These are phyloP conservation scores for Aureobasidium leucospermi DNA, from an alignment of 2,329 filamentous ascomycete genomes.

Conservation along the genomic window DNA sequence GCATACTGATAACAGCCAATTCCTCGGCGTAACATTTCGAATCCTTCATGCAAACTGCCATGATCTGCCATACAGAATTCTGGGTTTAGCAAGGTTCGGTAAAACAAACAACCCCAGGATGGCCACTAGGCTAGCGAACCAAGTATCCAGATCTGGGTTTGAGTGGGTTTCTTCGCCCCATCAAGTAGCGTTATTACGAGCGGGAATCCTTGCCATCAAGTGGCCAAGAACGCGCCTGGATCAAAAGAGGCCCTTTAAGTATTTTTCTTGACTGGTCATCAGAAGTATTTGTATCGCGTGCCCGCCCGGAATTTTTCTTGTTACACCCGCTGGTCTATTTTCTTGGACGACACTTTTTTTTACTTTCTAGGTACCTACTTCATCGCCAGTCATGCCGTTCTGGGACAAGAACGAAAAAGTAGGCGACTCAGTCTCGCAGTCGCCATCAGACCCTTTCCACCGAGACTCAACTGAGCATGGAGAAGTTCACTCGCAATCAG, in stretches of 20 bases:
- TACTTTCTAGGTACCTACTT: not conserved
- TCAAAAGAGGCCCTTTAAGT: slow-evolving; percentile 1
- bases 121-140: not conserved
- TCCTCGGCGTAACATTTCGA: not conserved
- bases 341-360: not conserved
- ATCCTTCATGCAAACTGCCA: not conserved
- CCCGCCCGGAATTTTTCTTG: not conserved
- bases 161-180: slow-evolving; percentile 10
- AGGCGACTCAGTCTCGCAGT: not conserved
- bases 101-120: not conserved
- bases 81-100: slow-evolving; percentile 1
- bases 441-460: not conserved
- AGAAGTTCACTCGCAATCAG: slow-evolving; percentile 25
- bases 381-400: slow-evolving; percentile 7
- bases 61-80: not conserved
- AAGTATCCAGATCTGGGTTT: not conserved
- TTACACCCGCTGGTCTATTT: not conserved
- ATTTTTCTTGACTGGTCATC: not conserved
- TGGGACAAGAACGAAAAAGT: slow-evolving; percentile 11
- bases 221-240: slow-evolving; percentile 7
- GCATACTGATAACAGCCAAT: not conserved
- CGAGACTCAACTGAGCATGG: slow-evolving; percentile 17
- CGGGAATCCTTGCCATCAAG: not conserved
- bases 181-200: slow-evolving; percentile 11
- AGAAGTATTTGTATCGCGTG: not conserved